Evolutionary conservation across 2,329 filamentous ascomycete species (phyloP).

Genomic region (Cytospora chrysosperma): DNA sequence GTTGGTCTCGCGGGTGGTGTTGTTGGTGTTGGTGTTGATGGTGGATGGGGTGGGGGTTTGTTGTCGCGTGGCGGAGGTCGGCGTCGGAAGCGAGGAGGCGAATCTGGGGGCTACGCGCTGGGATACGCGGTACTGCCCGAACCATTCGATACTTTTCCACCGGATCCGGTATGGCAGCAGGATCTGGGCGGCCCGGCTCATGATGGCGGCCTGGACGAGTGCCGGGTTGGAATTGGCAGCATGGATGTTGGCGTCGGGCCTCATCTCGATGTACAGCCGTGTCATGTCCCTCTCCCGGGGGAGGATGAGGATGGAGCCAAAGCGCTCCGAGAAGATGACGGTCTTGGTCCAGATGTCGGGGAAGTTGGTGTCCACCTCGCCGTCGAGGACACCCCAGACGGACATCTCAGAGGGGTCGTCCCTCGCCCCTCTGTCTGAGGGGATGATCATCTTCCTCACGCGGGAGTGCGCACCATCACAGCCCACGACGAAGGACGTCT

Average conservation of each 20-base stretch:
- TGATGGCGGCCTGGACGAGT: slow-evolving; percentile 62
- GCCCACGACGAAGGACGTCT: slow-evolving; percentile 19
- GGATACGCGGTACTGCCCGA: slow-evolving; percentile 69
- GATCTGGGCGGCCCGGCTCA: slow-evolving; percentile 62
- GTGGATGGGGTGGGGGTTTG: slow-evolving; percentile 6
- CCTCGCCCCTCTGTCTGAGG: slow-evolving; percentile 51
- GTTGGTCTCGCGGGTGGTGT: not conserved
- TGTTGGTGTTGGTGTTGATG: slow-evolving; percentile 17
- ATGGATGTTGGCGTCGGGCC: slow-evolving; percentile 39
- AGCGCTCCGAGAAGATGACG: slow-evolving; percentile 63
- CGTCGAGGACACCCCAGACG: slow-evolving; percentile 70
- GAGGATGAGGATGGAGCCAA: slow-evolving; percentile 71
- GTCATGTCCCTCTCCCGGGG: slow-evolving; percentile 73
- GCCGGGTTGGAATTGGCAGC: slow-evolving; percentile 48
- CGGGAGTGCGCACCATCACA: slow-evolving; percentile 66
- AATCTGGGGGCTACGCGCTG: slow-evolving; percentile 71
- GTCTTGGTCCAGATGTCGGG: slow-evolving; percentile 76
- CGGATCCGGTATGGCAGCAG: slow-evolving; percentile 57
- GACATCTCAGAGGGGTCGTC: slow-evolving; percentile 53
- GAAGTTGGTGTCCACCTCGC: slow-evolving; percentile 68
- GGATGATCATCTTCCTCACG: slow-evolving; percentile 62
- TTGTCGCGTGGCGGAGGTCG: not conserved
- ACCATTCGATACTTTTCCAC: slow-evolving; percentile 66
- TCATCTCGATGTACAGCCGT: slow-evolving; percentile 59
- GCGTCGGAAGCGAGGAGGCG: slow-evolving; percentile 43